These are phyloP conservation scores for Fagus crenata DNA, from an alignment of 306 rosid species.

Conservation along the genomic window DNA sequence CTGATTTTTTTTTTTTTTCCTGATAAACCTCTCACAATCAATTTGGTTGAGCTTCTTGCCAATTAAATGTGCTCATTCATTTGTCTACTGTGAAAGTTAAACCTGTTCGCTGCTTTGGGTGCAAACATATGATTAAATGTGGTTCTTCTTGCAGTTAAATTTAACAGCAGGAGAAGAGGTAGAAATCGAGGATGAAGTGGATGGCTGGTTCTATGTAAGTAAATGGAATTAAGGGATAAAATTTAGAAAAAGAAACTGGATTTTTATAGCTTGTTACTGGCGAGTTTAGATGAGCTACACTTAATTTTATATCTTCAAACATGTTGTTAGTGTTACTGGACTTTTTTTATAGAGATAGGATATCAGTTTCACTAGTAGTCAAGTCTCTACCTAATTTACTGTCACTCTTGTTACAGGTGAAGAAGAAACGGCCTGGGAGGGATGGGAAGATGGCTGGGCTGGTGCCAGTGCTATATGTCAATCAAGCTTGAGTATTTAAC, in stretches of 20 bases:
- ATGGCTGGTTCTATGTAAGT: conserved; percentile 99
- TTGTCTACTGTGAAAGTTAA: conserved; percentile 8
- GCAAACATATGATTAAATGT: conserved; percentile 33
- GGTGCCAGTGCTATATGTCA: conserved; percentile 89
- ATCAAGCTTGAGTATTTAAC: conserved; percentile 50
- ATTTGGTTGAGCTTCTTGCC: conserved; percentile 21
- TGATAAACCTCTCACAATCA: conserved; percentile 10
- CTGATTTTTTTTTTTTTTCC: background rate
- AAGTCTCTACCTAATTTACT: conserved; percentile 21
- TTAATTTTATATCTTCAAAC: conserved; percentile 10
- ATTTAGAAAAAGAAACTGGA: background rate
- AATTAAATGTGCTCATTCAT: conserved; percentile 15
- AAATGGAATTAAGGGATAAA: background rate
- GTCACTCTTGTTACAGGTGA: conserved; percentile 61
- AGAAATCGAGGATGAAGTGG: conserved; percentile 91
- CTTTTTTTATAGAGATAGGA: background rate
- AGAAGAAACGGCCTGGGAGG: conserved; percentile 98
- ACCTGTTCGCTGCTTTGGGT: conserved; percentile 12
- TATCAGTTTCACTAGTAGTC: conserved; percentile 8
- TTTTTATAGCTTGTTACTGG: conserved; percentile 21
- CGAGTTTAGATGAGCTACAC: conserved; percentile 15
- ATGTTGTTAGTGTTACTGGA: conserved; percentile 10
- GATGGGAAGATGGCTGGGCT: conserved; percentile 99
- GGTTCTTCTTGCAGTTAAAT: conserved; percentile 63
- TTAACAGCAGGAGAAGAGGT: conserved; percentile 93